Base-by-base conservation (phyloP, 2,329 filamentous ascomycete species). In the Sporothrix luriei region DNA sequence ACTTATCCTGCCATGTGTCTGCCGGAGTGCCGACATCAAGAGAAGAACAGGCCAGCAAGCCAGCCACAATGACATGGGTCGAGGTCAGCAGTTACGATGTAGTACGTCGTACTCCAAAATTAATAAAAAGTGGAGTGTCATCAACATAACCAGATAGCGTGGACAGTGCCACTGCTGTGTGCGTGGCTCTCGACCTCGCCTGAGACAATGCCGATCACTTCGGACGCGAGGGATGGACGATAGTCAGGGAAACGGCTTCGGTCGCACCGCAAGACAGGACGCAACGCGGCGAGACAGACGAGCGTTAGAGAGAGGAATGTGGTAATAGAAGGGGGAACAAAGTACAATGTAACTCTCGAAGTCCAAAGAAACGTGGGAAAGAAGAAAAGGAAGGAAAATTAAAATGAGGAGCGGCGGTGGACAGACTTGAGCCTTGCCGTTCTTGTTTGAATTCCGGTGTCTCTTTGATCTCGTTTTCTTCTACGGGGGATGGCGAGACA, bases 401-500 rank as follows among this genome's bases (percentile, higher is more conserved):
- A 40, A 68, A 43, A 64, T 46, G 19, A 64, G n/a, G 21, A 68
- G 40, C 24, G 19, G 10, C 55, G 52, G 7, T 14, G 26, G 54
- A 33, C 29, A 33, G 29, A 19, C 26, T 38, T 19, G 57, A 46
- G 57, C n/a, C 38, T 46, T 62, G 57, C 46, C 48, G 48, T 51
- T 9, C n/a, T 7, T 48, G 51, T 26, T 55, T 3, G 51, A 21
- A 19, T 33, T 24, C 5, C 24, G 1, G 16, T 59, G n/a, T 13
- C 38, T 62, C n/a, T n/a, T 1, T 26, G 49, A 14, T 51, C 19
- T 65, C 10, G n/a, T 61, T 11, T 62, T 64, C 61, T 66, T 66
- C 46, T 64, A 48, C 43, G 59, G 40, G 59, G 38, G 62, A 16
- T 26, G 29, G 57, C 48, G 68, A 69, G 57, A 69, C 68, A 69